Conservation (phyloP, 257 asterid genomes). For the Gardenia jasminoides region DNA sequence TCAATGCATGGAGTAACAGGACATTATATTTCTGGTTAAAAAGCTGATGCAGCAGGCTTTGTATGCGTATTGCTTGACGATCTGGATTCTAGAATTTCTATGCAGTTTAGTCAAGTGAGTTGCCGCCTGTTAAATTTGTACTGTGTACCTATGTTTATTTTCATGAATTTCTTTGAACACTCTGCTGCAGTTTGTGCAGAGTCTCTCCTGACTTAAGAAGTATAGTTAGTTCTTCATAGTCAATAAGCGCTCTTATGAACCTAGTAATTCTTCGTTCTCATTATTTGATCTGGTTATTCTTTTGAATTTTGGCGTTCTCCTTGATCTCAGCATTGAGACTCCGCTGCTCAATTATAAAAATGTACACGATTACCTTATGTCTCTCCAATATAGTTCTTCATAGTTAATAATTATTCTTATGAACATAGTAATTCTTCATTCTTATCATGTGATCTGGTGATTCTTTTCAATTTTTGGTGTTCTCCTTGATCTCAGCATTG, state of each 20-base stretch:
- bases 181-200: conserved; percentile 71
- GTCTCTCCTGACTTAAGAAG: conserved; percentile 7
- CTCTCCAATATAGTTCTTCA: no score
- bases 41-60: conserved; percentile 90
- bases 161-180: conserved; percentile 21
- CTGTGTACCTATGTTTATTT: conserved; percentile 11
- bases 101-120: conserved; percentile 83
- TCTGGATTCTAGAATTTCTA: conserved; percentile 75
- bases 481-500: no score
- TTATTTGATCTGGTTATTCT: no score
- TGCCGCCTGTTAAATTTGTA: neutral
- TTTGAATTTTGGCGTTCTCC: no score
- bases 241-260: no score
- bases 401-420: neutral
- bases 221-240: no score
- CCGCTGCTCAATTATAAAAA: no score
- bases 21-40: conserved; percentile 84
- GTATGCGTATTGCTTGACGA: conserved; percentile 92
- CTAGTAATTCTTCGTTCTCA: no score
- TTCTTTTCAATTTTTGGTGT: neutral
- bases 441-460: neutral
- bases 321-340: no score
- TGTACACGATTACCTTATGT: no score
- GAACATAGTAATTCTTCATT: neutral
- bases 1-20: conserved; percentile 91